phyloP scores from a whole-genome alignment of 345 rosid species.

The Salix dunnii region DNA sequence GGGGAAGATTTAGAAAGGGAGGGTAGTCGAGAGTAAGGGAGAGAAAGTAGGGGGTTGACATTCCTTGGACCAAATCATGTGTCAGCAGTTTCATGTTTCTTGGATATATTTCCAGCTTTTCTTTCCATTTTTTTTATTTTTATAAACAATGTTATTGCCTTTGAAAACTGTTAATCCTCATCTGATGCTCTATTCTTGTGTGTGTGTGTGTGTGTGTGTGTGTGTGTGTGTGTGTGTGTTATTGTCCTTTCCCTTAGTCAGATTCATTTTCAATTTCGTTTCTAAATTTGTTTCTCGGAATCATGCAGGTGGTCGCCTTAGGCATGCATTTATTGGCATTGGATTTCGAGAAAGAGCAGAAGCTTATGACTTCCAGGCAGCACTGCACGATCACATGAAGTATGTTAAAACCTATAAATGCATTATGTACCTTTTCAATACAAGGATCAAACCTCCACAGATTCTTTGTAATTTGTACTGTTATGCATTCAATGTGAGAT shows the following conservation, averaged over 20 bases:
- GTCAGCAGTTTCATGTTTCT: not conserved
- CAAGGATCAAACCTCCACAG: not conserved
- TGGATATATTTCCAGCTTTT: not conserved
- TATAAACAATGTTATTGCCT: not conserved
- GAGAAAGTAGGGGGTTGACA: not conserved
- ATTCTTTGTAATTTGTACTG: not conserved
- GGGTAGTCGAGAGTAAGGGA: too few relatives aligned
- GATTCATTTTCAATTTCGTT: not conserved
- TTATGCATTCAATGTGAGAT: not conserved
- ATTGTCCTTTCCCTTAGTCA: not conserved
- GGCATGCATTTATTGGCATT: slow-evolving; percentile 94
- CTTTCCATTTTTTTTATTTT: not conserved
- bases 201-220: too few relatives aligned
- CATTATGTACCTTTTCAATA: not conserved
- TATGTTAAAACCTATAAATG: slow-evolving; percentile 24
- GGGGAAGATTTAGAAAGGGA: not conserved
- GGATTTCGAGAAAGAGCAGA: slow-evolving; percentile 98
- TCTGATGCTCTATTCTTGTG: not conserved
- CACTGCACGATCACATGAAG: slow-evolving; percentile 96
- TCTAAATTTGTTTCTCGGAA: slow-evolving; percentile 18
- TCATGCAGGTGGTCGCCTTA: slow-evolving; percentile 75
- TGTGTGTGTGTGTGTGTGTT: not conserved
- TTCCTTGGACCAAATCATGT: not conserved
- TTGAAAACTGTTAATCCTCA: not conserved
- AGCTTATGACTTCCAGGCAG: slow-evolving; percentile 99